These are phyloP conservation scores for Pichia scutulata DNA, from an alignment of 805 yeast genomes.

Conservation along the genomic window DNA sequence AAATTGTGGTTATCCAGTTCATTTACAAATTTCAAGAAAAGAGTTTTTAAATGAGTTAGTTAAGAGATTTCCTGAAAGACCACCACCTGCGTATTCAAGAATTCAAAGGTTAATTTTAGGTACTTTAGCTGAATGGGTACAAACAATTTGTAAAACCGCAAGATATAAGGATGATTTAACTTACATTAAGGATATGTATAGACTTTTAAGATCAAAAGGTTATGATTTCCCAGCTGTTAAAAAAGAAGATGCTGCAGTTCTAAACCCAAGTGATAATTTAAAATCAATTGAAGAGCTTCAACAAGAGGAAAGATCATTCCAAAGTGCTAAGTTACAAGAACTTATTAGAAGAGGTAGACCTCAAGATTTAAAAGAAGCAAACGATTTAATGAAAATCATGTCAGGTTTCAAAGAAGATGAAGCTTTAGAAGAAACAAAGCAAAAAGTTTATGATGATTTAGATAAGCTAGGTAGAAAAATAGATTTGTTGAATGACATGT, in stretches of 20 bases:
- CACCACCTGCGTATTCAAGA: conserved; percentile 76
- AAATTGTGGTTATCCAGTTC: conserved; percentile 97
- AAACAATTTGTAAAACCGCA: conserved; percentile 84
- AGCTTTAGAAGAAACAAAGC: conserved; percentile 59
- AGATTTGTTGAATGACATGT: conserved; percentile 83
- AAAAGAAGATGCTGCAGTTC: conserved; percentile 85
- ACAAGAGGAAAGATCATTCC: conserved; percentile 87
- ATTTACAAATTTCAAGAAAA: conserved; percentile 87
- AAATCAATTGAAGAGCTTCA: conserved; percentile 86
- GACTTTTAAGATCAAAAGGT: conserved; percentile 82
- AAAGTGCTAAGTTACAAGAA: conserved; percentile 92
- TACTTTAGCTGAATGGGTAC: conserved; percentile 95
- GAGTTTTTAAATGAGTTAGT: conserved; percentile 93
- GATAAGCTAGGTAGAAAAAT: conserved; percentile 79
- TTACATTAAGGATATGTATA: conserved; percentile 91
- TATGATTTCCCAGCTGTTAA: conserved; percentile 89
- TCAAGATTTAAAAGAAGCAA: conserved; percentile 91
- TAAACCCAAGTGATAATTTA: conserved; percentile 80
- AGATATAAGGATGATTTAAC: conserved; percentile 88
- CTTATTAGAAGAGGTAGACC: conserved; percentile 93
- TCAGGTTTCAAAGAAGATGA: conserved; percentile 93
- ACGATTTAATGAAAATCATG: conserved; percentile 94
- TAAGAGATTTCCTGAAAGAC: conserved; percentile 87
- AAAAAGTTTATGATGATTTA: conserved; percentile 75
- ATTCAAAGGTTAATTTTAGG: conserved; percentile 81